Conservation (phyloP, 2,329 filamentous ascomycete species). For the Exophiala xenobiotica region DNA sequence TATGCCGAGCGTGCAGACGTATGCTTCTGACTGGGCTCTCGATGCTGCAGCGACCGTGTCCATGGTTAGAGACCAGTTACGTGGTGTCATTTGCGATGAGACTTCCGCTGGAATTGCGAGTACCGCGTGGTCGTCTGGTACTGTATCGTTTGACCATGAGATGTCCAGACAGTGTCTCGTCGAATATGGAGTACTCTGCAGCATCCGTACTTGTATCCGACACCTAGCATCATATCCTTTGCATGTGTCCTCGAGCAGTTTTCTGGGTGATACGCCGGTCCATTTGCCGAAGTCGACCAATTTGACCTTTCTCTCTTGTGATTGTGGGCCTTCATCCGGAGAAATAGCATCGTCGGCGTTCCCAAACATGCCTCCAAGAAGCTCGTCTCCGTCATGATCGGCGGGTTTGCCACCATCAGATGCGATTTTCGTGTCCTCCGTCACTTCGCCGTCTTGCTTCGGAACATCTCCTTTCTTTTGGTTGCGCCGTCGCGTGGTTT, state of each 20-base stretch:
- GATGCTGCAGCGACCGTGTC: conserved; percentile 70
- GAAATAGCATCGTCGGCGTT: conserved; percentile 34
- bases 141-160: conserved; percentile 67
- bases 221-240: conserved; percentile 70
- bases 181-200: conserved; percentile 73
- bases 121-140: conserved; percentile 55
- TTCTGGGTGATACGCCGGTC: conserved; percentile 71
- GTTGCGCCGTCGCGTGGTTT: conserved; percentile 30
- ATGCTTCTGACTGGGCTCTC: conserved; percentile 79
- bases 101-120: conserved; percentile 43
- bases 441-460: not conserved
- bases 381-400: conserved; percentile 46
- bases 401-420: conserved; percentile 25
- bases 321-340: not conserved
- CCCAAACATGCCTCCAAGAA: conserved; percentile 60
- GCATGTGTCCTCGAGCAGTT: conserved; percentile 83
- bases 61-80: conserved; percentile 68
- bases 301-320: conserved; percentile 55
- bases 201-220: conserved; percentile 64
- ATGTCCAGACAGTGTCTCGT: conserved; percentile 74
- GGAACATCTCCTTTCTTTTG: conserved; percentile 1
- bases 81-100: conserved; percentile 45
- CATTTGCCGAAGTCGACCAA: conserved; percentile 84
- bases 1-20: conserved; percentile 75
- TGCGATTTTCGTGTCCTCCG: conserved; percentile 38